Base-by-base conservation (phyloP, 2,329 filamentous ascomycete species). In the Thyridium curvatum region DNA sequence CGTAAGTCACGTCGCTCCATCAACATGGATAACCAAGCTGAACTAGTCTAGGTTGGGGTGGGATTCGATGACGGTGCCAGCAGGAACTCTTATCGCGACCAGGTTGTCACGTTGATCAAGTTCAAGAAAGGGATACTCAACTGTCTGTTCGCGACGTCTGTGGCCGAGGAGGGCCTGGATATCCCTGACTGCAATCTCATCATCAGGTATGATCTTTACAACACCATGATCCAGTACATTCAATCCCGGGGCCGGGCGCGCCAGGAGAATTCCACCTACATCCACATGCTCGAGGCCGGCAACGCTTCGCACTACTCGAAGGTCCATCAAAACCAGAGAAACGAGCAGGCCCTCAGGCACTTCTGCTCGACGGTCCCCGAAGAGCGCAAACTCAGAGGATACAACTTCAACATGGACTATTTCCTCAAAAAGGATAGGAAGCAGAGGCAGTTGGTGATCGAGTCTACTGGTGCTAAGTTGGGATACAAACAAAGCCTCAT, bases 191-290 rank as follows among this genome's bases (percentile, higher is more conserved):
- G 80, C 56, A 82, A 84, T 46, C 55, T 82, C 1, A 67, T 84
- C 21, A 69, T 85, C 42, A 65, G 90, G 3, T 98, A 96, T 52
- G 88, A 97, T 54, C 73, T 94, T 3, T 95, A 89, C 60, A 72
- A 74, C 10, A 96, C 91, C 0, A 80, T 95, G 59, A 97, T 97
- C 38, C 86, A 94, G 53, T 97, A 96, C 55, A 82, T 97, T 15
- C 93, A 98, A 58, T 96, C 90, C 12, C 78, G 88, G 45, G 93
- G 93, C 1, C 78, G 93, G 39, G 93, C 93, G 12, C 77, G 93
- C 30, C 84, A 88, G 51, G 60, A 65, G 1, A 74, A 83, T 39
- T 97, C 93, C 0, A 80, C 76, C 46, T 96, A 91, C 57, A 74
- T 90, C 28, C 86, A 86, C 52, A 90, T 98, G 85, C 57, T 87